Evolutionary conservation across 805 yeast species (phyloP), one percentile per base, ranked within the genome.

Genomic region (Monosporozyma siamensis): DNA sequence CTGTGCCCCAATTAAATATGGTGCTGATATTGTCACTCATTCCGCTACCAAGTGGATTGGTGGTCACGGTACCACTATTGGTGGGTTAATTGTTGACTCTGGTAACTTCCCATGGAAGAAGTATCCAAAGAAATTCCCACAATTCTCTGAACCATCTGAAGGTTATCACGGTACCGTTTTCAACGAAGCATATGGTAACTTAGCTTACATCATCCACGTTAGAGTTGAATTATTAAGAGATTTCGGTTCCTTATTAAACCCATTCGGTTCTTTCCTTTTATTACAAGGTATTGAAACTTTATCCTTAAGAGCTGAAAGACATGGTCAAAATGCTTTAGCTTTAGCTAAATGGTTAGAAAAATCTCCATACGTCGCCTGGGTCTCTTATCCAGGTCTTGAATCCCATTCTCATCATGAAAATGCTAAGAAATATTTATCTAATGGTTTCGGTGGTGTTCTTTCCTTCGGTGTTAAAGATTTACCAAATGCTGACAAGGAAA

Each of bases 31-130:
- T 51, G 82, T 90, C 26, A 83, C 83, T 17, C 95, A 89, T 65
- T 88, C 96, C 47, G 95, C 96, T 43, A 89, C 97, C 46, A 89
- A 89, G 66, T 90, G 96, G 96, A 89, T 89, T 52, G 95, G 95
- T 49, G 97, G 97, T 46, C 97, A 89, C 61, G 97, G 97, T 60
- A 87, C 84, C 44, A 86, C 96, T 35, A 80, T 89, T 64, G 97
- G 83, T 42, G 97, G 97, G 71, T 84, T 81, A 41, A 72, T 90
- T 51, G 73, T 90, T 38, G 96, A 90, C 63, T 77, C 88, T 29
- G 96, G 97, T 52, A 89, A 83, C 40, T 90, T 90, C 73, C 94
- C 90, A 56, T 90, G 95, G 89, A 70, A 74, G 44, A 75, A 85
- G 49, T 75, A 84, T 66, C 90, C 92, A 36, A 79, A 82, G 58